A percentile compares a stretch with the other conserved stretches of the same genome.
These are phyloP conservation scores for Closterium sp. DNA, from an alignment of 139 green algal genomes.

Conservation along the genomic window DNA sequence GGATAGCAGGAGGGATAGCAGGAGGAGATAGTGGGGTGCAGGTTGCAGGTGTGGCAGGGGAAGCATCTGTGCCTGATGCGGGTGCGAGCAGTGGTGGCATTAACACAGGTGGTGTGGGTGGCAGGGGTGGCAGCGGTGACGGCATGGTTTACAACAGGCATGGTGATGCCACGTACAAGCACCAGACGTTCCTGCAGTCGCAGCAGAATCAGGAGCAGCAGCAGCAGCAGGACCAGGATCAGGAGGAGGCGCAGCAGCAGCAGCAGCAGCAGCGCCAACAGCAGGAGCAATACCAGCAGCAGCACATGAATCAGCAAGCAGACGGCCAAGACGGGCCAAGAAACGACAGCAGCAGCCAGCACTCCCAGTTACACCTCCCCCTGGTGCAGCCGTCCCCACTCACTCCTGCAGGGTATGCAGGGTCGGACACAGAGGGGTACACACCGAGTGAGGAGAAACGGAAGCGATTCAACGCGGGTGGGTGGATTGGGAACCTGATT, in stretches of 20 bases:
- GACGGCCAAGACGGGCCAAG: background rate
- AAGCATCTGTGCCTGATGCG: background rate
- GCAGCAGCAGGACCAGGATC: background rate
- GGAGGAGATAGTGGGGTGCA: background rate
- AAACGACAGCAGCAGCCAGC: background rate
- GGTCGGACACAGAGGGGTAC: background rate
- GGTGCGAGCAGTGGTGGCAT: background rate
- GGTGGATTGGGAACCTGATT: background rate
- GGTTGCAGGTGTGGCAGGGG: background rate
- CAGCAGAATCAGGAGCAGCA: background rate
- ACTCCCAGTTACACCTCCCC: background rate
- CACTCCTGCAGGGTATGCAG: background rate
- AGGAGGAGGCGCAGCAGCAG: background rate
- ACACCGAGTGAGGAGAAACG: background rate
- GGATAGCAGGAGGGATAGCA: background rate
- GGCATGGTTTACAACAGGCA: background rate
- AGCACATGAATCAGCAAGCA: background rate
- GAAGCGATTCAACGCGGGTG: background rate
- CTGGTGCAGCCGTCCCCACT: background rate
- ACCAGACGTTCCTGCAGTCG: background rate
- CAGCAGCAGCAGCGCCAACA: background rate
- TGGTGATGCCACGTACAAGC: background rate
- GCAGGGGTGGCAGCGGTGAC: background rate
- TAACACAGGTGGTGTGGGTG: too few relatives aligned
- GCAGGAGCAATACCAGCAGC: background rate